Conservation (phyloP, 305 asterid species). For the Plantago lanceolata region DNA sequence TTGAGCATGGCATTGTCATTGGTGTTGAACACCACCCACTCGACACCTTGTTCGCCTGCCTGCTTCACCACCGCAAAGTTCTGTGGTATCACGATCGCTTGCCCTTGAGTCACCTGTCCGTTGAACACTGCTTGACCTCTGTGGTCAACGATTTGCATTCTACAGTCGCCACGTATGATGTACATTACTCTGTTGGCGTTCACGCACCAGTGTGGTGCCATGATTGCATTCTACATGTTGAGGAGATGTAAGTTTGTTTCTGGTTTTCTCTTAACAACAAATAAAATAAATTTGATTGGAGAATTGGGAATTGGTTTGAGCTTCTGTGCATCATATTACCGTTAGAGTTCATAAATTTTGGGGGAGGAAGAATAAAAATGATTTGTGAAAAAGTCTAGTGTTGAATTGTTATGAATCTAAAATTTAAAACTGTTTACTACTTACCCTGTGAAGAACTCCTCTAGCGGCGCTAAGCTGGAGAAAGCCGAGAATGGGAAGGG, state of each 20-base stretch:
- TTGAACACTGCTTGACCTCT: conserved; percentile 39
- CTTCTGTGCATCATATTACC: too few species aligned
- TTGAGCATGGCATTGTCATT: conserved; percentile 46
- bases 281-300: too few species aligned
- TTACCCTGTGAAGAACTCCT: conserved; percentile 46
- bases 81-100: conserved; percentile 43
- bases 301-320: too few species aligned
- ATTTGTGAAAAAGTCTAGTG: too few species aligned
- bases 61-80: conserved; percentile 35
- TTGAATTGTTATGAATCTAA: too few species aligned
- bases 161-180: conserved; percentile 37
- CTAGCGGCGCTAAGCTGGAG: conserved; percentile 42
- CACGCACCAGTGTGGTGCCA: conserved; percentile 38
- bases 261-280: too few species aligned
- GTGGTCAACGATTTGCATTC: conserved; percentile 44
- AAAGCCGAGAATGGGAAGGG: conserved; percentile 51
- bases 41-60: conserved; percentile 41
- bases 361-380: too few species aligned
- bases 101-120: conserved; percentile 31
- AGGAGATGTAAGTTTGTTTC: background rate
- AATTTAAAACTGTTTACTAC: too few species aligned
- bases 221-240: conserved; percentile 31
- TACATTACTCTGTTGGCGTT: conserved; percentile 44
- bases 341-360: too few species aligned
- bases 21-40: conserved; percentile 57